These are phyloP conservation scores for Cymbopogon citratus DNA, from an alignment of 176 grass and related monocot species.

Conservation along the genomic window DNA sequence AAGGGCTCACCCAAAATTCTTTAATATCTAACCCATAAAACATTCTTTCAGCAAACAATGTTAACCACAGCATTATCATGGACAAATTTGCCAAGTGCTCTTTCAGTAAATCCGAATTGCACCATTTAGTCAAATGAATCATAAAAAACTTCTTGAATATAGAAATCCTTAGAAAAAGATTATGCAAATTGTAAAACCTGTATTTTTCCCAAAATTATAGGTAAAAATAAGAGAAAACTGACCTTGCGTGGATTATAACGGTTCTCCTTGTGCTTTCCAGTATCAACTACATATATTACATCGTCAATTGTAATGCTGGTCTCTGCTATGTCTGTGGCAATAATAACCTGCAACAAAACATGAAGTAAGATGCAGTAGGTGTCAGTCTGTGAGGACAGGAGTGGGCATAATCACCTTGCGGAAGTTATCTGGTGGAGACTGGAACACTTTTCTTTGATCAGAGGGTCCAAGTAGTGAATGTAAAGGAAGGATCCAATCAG, in stretches of 20 bases:
- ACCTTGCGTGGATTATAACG: conserved; percentile 97
- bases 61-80: not conserved
- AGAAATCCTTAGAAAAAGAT: conserved; percentile 1
- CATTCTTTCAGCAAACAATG: not conserved
- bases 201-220: conserved; percentile 27
- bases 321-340: conserved; percentile 98
- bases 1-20: not conserved
- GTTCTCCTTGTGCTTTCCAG: conserved; percentile 95
- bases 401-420: conserved; percentile 59
- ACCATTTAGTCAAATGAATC: not conserved
- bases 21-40: conserved; percentile 6
- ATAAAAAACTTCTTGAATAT: not conserved
- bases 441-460: conserved; percentile 94
- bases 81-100: not conserved
- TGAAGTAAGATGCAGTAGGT: conserved; percentile 4
- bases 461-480: conserved; percentile 83
- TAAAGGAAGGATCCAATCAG: conserved; percentile 96
- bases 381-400: not conserved
- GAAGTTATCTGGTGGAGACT: conserved; percentile 67
- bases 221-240: conserved; percentile 8
- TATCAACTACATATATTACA: conserved; percentile 92
- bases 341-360: conserved; percentile 69
- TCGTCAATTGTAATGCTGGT: conserved; percentile 99
- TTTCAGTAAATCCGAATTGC: conserved; percentile 3
- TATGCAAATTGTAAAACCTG: not conserved